phyloP scores from a whole-genome alignment of 2,329 filamentous ascomycete species.

The Cercospora citrullina region DNA sequence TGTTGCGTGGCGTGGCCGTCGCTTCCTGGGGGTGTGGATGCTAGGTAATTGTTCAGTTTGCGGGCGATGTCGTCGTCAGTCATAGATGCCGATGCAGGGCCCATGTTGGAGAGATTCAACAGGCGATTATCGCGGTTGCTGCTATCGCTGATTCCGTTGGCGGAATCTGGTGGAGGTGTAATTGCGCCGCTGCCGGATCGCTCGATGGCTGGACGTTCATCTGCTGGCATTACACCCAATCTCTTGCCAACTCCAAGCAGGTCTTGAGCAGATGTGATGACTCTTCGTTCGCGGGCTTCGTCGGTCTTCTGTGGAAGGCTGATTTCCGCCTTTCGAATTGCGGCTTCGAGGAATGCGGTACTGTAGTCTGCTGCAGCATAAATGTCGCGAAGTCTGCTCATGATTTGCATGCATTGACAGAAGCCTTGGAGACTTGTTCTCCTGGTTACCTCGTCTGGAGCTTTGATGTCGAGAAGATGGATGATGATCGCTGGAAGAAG shows the following conservation, averaged over 20 bases:
- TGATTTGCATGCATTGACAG: slow-evolving; percentile 87
- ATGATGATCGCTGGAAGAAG: slow-evolving; percentile 92
- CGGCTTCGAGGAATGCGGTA: slow-evolving; percentile 90
- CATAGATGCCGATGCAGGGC: slow-evolving; percentile 15
- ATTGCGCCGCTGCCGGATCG: slow-evolving; percentile 26
- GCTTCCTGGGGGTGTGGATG: slow-evolving; percentile 51
- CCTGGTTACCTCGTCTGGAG: slow-evolving; percentile 69
- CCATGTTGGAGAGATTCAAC: not conserved
- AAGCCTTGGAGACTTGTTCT: slow-evolving; percentile 76
- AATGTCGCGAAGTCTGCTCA: slow-evolving; percentile 81
- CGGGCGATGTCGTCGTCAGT: slow-evolving; percentile 52
- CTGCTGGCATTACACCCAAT: slow-evolving; percentile 37
- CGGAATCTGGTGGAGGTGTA: slow-evolving; percentile 36
- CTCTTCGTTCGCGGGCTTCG: slow-evolving; percentile 35
- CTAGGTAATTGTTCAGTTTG: slow-evolving; percentile 52
- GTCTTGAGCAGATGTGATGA: slow-evolving; percentile 48
- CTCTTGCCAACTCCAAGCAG: slow-evolving; percentile 49
- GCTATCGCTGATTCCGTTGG: slow-evolving; percentile 1
- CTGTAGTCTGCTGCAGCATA: slow-evolving; percentile 95
- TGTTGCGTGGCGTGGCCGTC: slow-evolving; percentile 28
- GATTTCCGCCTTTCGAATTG: slow-evolving; percentile 82
- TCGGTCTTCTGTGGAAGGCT: slow-evolving; percentile 55
- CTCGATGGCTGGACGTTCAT: slow-evolving; percentile 9
- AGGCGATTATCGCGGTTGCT: not conserved
- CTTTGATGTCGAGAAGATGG: slow-evolving; percentile 89